phyloP scores from a whole-genome alignment of 2,329 filamentous ascomycete genomes.

The Talaromyces sp. region DNA sequence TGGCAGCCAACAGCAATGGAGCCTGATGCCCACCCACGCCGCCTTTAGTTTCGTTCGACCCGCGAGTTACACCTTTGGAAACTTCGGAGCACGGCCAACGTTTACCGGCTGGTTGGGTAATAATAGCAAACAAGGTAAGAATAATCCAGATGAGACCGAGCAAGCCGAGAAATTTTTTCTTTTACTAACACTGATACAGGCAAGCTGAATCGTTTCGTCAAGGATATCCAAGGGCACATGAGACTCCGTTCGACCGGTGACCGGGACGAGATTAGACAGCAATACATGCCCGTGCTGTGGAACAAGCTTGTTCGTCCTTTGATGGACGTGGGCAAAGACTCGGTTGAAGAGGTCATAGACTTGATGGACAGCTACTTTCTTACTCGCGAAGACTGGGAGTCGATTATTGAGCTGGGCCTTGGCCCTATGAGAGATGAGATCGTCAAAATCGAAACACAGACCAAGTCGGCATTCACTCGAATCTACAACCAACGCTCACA shows the following conservation, averaged over 20 bases:
- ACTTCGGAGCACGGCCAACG: slow-evolving; percentile 61
- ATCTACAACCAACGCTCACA: slow-evolving; percentile 83
- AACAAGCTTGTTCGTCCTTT: slow-evolving; percentile 69
- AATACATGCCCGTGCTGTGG: slow-evolving; percentile 89
- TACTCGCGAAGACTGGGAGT: slow-evolving; percentile 91
- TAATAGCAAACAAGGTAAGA: slow-evolving; percentile 76
- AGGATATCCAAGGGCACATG: slow-evolving; percentile 97
- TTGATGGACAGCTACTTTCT: slow-evolving; percentile 97
- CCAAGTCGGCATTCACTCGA: slow-evolving; percentile 85
- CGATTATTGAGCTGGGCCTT: slow-evolving; percentile 83
- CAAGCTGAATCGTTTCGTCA: slow-evolving; percentile 71
- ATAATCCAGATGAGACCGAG: neutral
- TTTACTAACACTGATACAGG: slow-evolving; percentile 25
- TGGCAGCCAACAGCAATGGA: slow-evolving; percentile 96
- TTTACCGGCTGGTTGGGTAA: slow-evolving; percentile 95
- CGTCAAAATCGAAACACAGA: slow-evolving; percentile 74
- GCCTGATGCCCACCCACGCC: slow-evolving; percentile 92
- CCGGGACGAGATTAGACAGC: slow-evolving; percentile 86
- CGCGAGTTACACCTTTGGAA: slow-evolving; percentile 78
- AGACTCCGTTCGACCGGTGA: slow-evolving; percentile 84
- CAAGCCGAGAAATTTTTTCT: slow-evolving; percentile 16
- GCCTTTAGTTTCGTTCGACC: slow-evolving; percentile 92
- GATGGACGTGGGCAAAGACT: slow-evolving; percentile 72
- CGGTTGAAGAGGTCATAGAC: slow-evolving; percentile 76
- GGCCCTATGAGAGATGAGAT: slow-evolving; percentile 72